Percentiles rank a stretch among this genome's conserved stretches.
Conservation (phyloP, 768 basidiomycete genomes). For the Porpolomopsis calyptriformis region DNA sequence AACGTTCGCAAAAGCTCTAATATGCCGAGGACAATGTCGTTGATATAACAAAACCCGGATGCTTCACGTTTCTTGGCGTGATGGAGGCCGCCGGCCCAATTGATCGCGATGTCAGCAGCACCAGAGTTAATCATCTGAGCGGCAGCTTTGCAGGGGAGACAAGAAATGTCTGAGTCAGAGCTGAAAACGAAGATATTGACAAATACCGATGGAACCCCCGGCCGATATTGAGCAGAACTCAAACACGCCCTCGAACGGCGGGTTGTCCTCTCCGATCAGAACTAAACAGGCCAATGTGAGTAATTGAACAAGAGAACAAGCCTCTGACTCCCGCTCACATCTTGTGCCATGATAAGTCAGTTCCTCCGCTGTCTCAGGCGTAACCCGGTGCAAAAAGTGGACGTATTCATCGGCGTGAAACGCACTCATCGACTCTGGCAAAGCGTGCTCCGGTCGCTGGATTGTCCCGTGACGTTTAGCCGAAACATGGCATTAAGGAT, state of each 20-base stretch:
- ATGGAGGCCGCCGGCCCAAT: conserved; percentile 98
- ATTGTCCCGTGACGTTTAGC: too few relatives aligned
- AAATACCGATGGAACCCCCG: conserved; percentile 98
- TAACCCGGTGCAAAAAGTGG: conserved; percentile 79
- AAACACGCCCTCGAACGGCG: conserved; percentile 96
- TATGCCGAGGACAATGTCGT: conserved; percentile 96
- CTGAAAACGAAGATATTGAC: conserved; percentile 16
- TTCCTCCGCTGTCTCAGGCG: conserved; percentile 83
- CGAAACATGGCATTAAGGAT: too few relatives aligned
- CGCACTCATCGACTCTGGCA: conserved; percentile 70
- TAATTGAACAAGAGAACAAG: neutral
- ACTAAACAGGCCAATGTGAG: neutral
- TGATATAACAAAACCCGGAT: conserved; percentile 86
- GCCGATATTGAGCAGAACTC: conserved; percentile 99
- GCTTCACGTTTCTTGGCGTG: conserved; percentile 99
- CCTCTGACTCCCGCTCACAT: conserved; percentile 43
- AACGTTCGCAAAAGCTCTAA: conserved; percentile 90
- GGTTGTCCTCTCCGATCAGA: conserved; percentile 90
- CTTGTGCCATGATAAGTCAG: conserved; percentile 75
- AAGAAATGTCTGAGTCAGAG: neutral
- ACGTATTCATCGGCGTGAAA: conserved; percentile 99
- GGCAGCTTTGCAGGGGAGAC: conserved; percentile 1
- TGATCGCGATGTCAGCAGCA: conserved; percentile 96
- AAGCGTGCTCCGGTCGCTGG: conserved; percentile 61
- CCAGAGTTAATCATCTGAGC: conserved; percentile 30